Evolutionary conservation across 441 rosid species (phyloP), one percentile per base, ranked within the genome.

Genomic region (Pelargonium citronellum): DNA sequence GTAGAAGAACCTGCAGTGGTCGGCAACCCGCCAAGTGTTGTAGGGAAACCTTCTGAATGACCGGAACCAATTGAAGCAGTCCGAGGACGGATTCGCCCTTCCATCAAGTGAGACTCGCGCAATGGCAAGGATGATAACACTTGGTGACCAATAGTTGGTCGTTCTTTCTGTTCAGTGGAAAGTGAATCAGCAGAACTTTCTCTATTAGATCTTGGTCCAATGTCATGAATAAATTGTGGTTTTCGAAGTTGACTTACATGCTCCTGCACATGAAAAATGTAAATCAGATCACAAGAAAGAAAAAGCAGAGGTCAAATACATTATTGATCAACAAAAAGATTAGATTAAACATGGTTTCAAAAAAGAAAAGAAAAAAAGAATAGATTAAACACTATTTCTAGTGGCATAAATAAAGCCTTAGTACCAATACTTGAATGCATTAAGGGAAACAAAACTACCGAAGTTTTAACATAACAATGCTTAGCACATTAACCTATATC

Each of bases 141-240:
- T 85, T 67, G 74, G 63, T 57, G 81, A 66, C 83, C 86, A 69
- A 64, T 69, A 64, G 80, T 58, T 66, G 73, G 62, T 69, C 76
- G 79, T 15, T 86, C 92, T 76, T 81, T 87, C 74, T 76, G 92
- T 69, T 91, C 92, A 53, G 74, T 74, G 69, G 88, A 77, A 43
- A 77, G 76, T 39, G 81, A 75, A 68, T 83, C 87, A 17, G 82
- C 76, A 20, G 87, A 75, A 55, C 78, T 80, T 58, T 78, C 88
- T 69, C 73, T 72, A 62, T 84, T 88, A 77, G 78, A 73, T 80
- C 84, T 83, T 58, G 92, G 68, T 57, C 74, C 81, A 19, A 22
- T 61, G 66, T 75, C 86, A 64, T 74, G 83, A 57, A 76, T 61
- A 68, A 74, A 74, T 76, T 71, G 83, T 6, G 87, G 74, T 78